Evolutionary conservation across 495 filamentous ascomycete species (phyloP).

Genomic region (Lasiosphaeris hirsuta): DNA sequence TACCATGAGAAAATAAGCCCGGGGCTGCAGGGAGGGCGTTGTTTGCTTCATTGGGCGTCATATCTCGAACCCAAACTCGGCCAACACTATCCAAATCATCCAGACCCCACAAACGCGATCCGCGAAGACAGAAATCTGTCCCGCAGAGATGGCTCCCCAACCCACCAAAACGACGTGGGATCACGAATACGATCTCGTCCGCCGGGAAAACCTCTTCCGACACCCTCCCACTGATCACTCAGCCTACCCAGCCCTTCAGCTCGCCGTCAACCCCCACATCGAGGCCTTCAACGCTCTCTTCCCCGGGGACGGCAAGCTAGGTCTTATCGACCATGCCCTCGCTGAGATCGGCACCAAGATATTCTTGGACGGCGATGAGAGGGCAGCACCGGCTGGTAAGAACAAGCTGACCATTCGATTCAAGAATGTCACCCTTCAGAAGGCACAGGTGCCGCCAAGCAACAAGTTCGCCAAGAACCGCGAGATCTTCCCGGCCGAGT

Average conservation of each 20-base stretch:
- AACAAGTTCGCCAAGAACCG: constrained; percentile 81
- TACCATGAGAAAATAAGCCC: no score
- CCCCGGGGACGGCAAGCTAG: constrained; percentile 54
- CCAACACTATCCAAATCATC: background rate
- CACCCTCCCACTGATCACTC: constrained; percentile 82
- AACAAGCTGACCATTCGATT: constrained; percentile 73
- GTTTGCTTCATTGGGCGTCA: background rate
- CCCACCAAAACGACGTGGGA: constrained; percentile 66
- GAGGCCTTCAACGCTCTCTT: constrained; percentile 96
- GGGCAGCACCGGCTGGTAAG: constrained; percentile 50
- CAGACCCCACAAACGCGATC: background rate
- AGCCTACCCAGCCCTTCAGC: constrained; percentile 81
- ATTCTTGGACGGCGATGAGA: constrained; percentile 73
- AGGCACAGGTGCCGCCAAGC: constrained; percentile 64
- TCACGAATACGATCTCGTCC: constrained; percentile 73
- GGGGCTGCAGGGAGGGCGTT: background rate
- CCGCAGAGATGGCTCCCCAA: constrained; percentile 50
- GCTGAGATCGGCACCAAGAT: constrained; percentile 87
- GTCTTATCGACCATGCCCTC: constrained; percentile 70
- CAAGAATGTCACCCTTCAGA: constrained; percentile 74
- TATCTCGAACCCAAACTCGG: background rate
- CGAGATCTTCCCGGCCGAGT: constrained; percentile 88
- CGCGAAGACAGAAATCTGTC: no score
- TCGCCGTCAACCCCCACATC: constrained; percentile 82
- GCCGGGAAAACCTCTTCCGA: constrained; percentile 81